phyloP scores from a whole-genome alignment of 78 protist species.

The Thecamonas trahens region DNA sequence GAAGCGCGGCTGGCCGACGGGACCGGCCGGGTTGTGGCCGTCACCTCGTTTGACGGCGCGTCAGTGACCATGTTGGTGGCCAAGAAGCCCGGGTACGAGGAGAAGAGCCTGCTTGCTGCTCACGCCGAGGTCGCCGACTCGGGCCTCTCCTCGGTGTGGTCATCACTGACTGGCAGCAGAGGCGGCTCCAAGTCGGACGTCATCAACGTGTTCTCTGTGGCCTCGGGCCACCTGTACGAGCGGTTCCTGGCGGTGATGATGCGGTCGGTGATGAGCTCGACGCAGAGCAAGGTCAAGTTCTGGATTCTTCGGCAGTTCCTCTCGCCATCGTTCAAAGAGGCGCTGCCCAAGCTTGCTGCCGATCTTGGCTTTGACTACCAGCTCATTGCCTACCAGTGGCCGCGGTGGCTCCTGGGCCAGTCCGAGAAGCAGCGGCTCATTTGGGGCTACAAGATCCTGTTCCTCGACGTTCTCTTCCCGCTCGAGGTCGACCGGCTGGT shows the following conservation, averaged over 20 bases:
- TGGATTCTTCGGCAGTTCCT: constrained; percentile 87
- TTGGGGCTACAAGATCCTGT: constrained; percentile 95
- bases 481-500: constrained; percentile 68
- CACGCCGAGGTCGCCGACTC: background rate
- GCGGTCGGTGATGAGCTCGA: constrained; percentile 64
- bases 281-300: constrained; percentile 82
- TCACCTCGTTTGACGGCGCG: background rate
- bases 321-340: constrained; percentile 72
- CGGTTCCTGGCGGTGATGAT: constrained; percentile 92
- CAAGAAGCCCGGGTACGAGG: background rate
- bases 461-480: constrained; percentile 98
- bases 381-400: constrained; percentile 95
- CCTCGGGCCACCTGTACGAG: constrained; percentile 96
- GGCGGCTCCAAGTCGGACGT: constrained; percentile 29
- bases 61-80: background rate
- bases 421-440: constrained; percentile 90
- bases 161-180: background rate
- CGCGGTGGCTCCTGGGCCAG: constrained; percentile 87
- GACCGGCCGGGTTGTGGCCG: background rate
- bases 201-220: constrained; percentile 90
- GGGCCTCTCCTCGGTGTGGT: background rate
- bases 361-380: constrained; percentile 71
- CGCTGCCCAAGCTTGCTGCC: constrained; percentile 52
- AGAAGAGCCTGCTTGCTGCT: background rate
- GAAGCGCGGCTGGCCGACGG: background rate